Base-by-base conservation (phyloP, 2,329 filamentous ascomycete genomes). In the Aspergillus chevalieri region DNA sequence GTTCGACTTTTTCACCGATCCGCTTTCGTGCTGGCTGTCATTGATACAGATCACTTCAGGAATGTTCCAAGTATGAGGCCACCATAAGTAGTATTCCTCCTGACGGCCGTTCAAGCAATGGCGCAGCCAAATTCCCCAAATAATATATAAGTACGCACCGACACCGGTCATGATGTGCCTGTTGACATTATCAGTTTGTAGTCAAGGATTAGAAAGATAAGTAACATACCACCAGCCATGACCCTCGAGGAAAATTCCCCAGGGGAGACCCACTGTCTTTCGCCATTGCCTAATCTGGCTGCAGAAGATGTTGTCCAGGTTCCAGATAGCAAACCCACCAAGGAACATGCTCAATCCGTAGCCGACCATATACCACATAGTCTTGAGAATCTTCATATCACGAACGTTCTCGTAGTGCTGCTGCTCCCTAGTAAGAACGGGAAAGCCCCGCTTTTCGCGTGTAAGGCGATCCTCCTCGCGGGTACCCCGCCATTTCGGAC, bases 81-180 rank as follows among this genome's bases (percentile, higher is more conserved):
- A 94, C 46, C 79, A 61, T 49, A 93, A 71, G 58, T 79, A 75
- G 62, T 83, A 93, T 62, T 90, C 81, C 39, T 86, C 80, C 61
- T 89, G 86, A 43, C 78, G 78, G 3, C 83, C 81, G 53, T 90
- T 87, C 45, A 93, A 72, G 59, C 87, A 89, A 54, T 86, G 83
- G 38, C 87, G 81, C 15, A 93, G 76, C 85, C 87, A 92, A 22
- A 91, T 83, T 12, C 87, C 85, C 88, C 89, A 94, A 12, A 83
- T 75, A 57, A 94, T 89, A 65, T 92, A 89, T 63, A 85, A 86
- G 67, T 94, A 94, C 14, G 88, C 88, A 65, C 89, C 89, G 33
- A 85, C 74, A 10, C 88, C 88, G 0, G 89, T 93, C 78, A 92
- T 84, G 34, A 92, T 63, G 70, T 92, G 88, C 86, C 85, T 78